Conservation (phyloP, 495 filamentous ascomycete species). For the Trichocladium antarcticum region DNA sequence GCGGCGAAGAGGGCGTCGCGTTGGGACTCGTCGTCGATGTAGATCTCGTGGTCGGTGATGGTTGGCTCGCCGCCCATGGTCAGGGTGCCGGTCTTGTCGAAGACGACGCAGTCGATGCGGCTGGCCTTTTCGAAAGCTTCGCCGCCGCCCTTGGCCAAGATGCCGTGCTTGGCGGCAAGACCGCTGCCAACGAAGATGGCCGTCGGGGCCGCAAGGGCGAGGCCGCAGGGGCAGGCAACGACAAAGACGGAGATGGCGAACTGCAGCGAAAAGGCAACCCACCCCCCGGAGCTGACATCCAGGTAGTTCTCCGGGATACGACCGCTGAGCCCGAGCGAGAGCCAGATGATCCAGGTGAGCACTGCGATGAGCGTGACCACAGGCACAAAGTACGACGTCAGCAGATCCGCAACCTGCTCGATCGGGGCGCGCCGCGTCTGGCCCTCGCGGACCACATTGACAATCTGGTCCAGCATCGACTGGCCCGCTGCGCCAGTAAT, state of each 20-base stretch:
- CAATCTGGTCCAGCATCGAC: slow-evolving; percentile 89
- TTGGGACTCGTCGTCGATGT: slow-evolving; percentile 14
- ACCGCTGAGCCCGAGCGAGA: slow-evolving; percentile 61
- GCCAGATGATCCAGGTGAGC: slow-evolving; percentile 73
- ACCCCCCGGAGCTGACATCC: slow-evolving; percentile 56
- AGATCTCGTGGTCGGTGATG: slow-evolving; percentile 59
- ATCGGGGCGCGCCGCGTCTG: slow-evolving; percentile 80
- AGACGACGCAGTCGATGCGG: slow-evolving; percentile 72
- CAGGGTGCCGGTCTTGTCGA: slow-evolving; percentile 93
- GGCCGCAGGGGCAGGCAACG: slow-evolving; percentile 86
- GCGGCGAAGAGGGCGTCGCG: slow-evolving; percentile 32
- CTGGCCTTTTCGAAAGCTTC: slow-evolving; percentile 94
- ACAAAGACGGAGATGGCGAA: slow-evolving; percentile 95
- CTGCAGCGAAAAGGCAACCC: slow-evolving; percentile 77
- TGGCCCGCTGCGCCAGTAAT: slow-evolving; percentile 61
- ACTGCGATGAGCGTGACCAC: slow-evolving; percentile 72
- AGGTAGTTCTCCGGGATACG: slow-evolving; percentile 55
- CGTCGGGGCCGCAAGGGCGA: slow-evolving; percentile 85
- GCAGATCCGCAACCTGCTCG: slow-evolving; percentile 68
- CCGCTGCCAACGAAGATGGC: slow-evolving; percentile 88
- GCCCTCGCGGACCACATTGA: slow-evolving; percentile 79
- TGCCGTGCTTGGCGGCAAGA: slow-evolving; percentile 76
- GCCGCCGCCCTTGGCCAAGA: slow-evolving; percentile 89
- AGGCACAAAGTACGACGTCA: slow-evolving; percentile 87
- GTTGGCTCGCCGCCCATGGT: slow-evolving; percentile 73